phyloP scores from a whole-genome alignment of 805 yeast genomes.

The Metschnikowia similis region DNA sequence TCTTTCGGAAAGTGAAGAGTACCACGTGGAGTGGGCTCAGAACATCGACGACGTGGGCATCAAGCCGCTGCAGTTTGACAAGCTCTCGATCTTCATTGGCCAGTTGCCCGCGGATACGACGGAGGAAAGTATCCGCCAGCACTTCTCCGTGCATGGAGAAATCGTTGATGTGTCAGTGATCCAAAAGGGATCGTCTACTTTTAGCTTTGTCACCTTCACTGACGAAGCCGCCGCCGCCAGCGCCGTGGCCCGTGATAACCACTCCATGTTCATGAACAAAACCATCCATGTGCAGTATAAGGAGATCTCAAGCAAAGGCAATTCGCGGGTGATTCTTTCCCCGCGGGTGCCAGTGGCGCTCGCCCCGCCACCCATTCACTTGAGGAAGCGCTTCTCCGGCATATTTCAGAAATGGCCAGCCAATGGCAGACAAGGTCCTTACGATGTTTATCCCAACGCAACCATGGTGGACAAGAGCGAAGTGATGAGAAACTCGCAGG shows the following conservation, averaged over 20 bases:
- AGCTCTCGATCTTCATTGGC: constrained; percentile 73
- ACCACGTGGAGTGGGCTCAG: constrained; percentile 81
- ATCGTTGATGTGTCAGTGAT: constrained; percentile 55
- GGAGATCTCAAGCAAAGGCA: constrained; percentile 39
- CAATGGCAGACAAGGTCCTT: constrained; percentile 6
- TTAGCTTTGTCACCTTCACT: constrained; percentile 69
- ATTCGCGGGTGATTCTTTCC: constrained; percentile 26
- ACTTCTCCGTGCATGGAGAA: constrained; percentile 66
- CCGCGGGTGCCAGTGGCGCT: constrained; percentile 31
- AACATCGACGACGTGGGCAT: constrained; percentile 51
- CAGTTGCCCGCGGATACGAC: constrained; percentile 56
- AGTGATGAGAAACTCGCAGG: constrained; percentile 8
- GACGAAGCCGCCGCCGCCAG: constrained; percentile 74
- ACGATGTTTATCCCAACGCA: constrained; percentile 25
- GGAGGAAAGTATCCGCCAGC: constrained; percentile 49
- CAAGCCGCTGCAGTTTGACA: constrained; percentile 43
- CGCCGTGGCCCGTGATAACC: constrained; percentile 84
- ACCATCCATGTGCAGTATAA: constrained; percentile 85
- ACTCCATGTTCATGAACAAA: constrained; percentile 64
- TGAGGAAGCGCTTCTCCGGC: constrained; percentile 20
- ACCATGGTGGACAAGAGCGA: constrained; percentile 8
- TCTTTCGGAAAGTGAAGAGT: constrained; percentile 49
- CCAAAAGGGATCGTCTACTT: constrained; percentile 46
- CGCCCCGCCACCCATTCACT: constrained; percentile 81
- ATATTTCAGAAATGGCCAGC: constrained; percentile 10